Evolutionary conservation across 352 stramenopile genomes (phyloP).

Genomic region (Pythium monospermum): DNA sequence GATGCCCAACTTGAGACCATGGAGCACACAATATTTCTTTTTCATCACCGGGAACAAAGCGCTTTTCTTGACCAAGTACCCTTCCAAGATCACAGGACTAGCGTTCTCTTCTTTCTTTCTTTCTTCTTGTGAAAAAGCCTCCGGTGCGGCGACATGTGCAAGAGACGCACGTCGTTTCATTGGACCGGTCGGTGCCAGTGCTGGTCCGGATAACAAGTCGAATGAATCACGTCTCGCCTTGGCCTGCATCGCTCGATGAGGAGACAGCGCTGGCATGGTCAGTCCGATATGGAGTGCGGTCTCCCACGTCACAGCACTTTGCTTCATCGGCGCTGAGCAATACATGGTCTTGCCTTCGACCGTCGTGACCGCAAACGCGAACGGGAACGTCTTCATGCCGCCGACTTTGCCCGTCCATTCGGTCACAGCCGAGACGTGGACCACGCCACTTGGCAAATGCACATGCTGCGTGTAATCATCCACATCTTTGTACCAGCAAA

Average conservation of each 20-base stretch:
- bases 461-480: conserved; percentile 50
- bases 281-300: conserved; percentile 63
- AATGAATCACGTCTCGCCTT: conserved; percentile 68
- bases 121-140: neutral
- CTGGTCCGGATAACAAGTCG: conserved; percentile 35
- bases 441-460: conserved; percentile 44
- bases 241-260: conserved; percentile 57
- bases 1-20: conserved; percentile 20
- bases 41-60: conserved; percentile 32
- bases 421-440: conserved; percentile 53
- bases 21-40: conserved; percentile 34
- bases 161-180: conserved; percentile 15
- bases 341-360: conserved; percentile 65
- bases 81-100: conserved; percentile 23
- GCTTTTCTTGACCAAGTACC: conserved; percentile 36
- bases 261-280: conserved; percentile 72
- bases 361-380: conserved; percentile 55
- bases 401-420: conserved; percentile 66
- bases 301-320: conserved; percentile 66
- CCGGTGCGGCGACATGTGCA: conserved; percentile 6
- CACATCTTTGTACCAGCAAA: conserved; percentile 77
- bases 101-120: neutral
- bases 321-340: conserved; percentile 55
- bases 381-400: conserved; percentile 41
- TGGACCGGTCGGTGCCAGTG: neutral